Conservation (phyloP, 2,329 filamentous ascomycete species). For the Aspergillus ibericus region DNA sequence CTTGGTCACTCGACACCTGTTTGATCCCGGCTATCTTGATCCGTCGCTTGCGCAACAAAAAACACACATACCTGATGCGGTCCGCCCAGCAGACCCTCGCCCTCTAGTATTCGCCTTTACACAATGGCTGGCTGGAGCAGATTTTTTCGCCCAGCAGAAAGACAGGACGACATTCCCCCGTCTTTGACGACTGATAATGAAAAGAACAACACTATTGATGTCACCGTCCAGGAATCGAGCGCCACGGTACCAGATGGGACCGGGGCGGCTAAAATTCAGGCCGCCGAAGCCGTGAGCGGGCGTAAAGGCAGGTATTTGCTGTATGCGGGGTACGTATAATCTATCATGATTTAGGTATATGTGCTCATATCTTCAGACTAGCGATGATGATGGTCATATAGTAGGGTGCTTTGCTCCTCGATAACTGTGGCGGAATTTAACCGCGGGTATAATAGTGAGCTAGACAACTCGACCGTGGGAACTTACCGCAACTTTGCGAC, state of each 20-base stretch:
- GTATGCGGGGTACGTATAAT: constrained; percentile 26
- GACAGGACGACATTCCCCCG: background rate
- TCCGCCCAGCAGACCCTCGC: background rate
- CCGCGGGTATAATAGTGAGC: constrained; percentile 25
- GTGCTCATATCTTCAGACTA: constrained; percentile 21
- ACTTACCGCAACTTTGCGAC: constrained; percentile 45
- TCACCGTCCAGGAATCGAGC: constrained; percentile 5
- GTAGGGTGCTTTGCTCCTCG: constrained; percentile 14
- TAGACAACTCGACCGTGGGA: constrained; percentile 39
- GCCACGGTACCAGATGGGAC: constrained; percentile 12
- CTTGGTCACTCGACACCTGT: background rate
- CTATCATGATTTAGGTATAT: no score
- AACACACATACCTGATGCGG: background rate
- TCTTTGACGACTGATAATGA: constrained; percentile 6
- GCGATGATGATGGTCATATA: constrained; percentile 34
- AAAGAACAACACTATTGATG: constrained; percentile 10
- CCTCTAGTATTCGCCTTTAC: background rate
- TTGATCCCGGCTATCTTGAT: background rate
- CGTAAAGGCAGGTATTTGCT: constrained; percentile 32
- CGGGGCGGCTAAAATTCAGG: constrained; percentile 31
- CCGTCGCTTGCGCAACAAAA: background rate
- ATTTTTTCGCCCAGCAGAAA: background rate
- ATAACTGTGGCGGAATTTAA: background rate
- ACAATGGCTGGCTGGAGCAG: constrained; percentile 8
- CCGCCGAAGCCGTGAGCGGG: constrained; percentile 30